Conservation (phyloP, 768 basidiomycete genomes). For the Mycena belliarum region DNA sequence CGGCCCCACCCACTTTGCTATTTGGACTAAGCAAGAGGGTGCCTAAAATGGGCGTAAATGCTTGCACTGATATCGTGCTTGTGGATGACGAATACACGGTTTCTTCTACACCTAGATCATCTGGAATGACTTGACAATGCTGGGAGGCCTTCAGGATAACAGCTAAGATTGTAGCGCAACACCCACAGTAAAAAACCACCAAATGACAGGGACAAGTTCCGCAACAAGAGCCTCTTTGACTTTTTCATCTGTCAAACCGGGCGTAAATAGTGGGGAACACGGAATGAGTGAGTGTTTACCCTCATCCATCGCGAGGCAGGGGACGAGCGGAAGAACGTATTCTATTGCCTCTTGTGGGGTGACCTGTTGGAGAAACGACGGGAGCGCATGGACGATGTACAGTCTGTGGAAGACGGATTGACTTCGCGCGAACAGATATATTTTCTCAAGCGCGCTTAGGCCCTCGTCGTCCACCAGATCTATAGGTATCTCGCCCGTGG, state of each 20-base stretch:
- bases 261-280: slow-evolving; percentile 5
- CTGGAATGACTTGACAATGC: slow-evolving; percentile 70
- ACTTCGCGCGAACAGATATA: slow-evolving; percentile 87
- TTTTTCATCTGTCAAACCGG: slow-evolving; percentile 60
- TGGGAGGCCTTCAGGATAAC: slow-evolving; percentile 27
- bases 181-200: slow-evolving; percentile 85
- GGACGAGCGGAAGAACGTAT: slow-evolving; percentile 91
- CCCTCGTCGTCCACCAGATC: slow-evolving; percentile 73
- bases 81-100: slow-evolving; percentile 34
- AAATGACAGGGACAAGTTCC: slow-evolving; percentile 79
- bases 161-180: slow-evolving; percentile 11
- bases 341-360: slow-evolving; percentile 87
- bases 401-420: slow-evolving; percentile 62
- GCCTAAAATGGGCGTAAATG: slow-evolving; percentile 91
- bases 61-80: slow-evolving; percentile 70
- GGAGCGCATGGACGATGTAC: slow-evolving; percentile 83
- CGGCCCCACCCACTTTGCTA: slow-evolving; percentile 66
- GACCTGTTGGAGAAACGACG: slow-evolving; percentile 74
- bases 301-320: slow-evolving; percentile 80
- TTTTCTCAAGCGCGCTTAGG: slow-evolving; percentile 84
- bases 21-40: slow-evolving; percentile 84
- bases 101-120: slow-evolving; percentile 38
- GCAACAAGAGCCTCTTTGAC: slow-evolving; percentile 88
- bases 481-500: slow-evolving; percentile 36
- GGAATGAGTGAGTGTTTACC: slow-evolving; percentile 47